Evolutionary conservation across 2,329 filamentous ascomycete species (phyloP), one percentile per base, ranked within the genome.

Genomic region (Thelonectria discophora): DNA sequence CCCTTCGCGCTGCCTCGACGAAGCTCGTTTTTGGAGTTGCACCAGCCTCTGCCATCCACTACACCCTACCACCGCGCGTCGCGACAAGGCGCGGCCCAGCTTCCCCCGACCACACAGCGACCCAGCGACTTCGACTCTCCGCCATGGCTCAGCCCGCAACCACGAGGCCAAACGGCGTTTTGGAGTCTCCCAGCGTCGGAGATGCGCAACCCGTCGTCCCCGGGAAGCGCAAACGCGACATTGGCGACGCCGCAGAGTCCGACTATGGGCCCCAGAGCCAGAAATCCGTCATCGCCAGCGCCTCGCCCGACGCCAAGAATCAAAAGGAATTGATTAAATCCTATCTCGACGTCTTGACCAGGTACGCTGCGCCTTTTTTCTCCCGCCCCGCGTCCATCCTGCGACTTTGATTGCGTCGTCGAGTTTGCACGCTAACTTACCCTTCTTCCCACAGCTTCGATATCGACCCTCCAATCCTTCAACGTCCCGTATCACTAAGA

Each of bases 211-310:
- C 75, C 52, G 71, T 73, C 55, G 69, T 79, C 34, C 74, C 80
- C 24, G 77, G 78, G 60, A 88, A 88, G 78, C 80, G 86, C 74
- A 88, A 88, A 78, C 86, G 86, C 80, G 84, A 86, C 69, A 75
- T 77, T 51, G 78, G 73, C 61, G 79, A 81, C 66, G 80, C 80
- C 6, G 69, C 64, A 58, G 72, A 75, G 20, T 72, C 71, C 24
- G 72, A 71, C 17, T 66, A 67, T 61, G 75, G 74, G n/a, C 64
- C 59, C 13, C 68, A 74, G 17, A 67, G 70, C 46, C 61, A 64
- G 58, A 73, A 73, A 58, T 60, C 68, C 51, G 59, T 60, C 58
- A 65, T 62, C 60, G 61, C 63, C 58, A 67, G 66, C 67, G 72
- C 72, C 45, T 58, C 66, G 64, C 63, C 57, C 51, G 67, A 68